These are phyloP conservation scores for Pseudoturritis turrita DNA, from an alignment of 345 rosid genomes.

Conservation along the genomic window DNA sequence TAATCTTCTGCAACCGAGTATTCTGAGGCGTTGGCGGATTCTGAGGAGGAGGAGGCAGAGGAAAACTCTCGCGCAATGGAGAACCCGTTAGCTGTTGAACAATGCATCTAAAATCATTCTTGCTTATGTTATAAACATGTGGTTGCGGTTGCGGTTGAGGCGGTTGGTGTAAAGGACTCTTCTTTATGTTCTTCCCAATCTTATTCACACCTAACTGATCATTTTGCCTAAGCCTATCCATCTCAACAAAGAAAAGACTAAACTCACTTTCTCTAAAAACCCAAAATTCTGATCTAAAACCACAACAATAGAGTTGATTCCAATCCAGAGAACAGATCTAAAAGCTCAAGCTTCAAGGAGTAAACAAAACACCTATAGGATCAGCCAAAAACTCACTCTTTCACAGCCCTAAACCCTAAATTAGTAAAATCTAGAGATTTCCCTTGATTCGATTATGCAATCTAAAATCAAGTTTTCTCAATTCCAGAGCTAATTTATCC, in stretches of 20 bases:
- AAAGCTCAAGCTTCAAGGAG: neutral
- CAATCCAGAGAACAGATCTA: neutral
- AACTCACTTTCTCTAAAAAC: no score
- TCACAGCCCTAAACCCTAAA: neutral
- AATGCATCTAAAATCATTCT: constrained; percentile 62
- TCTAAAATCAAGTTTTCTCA: neutral
- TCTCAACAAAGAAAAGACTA: constrained; percentile 19
- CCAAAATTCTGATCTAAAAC: neutral
- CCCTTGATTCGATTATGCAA: no score
- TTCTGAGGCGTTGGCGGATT: constrained; percentile 60
- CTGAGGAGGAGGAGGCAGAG: constrained; percentile 58
- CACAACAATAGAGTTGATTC: neutral
- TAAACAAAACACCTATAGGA: neutral
- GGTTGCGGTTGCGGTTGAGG: constrained; percentile 73
- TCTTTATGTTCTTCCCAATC: constrained; percentile 63
- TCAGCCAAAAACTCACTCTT: neutral
- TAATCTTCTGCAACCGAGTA: constrained; percentile 57
- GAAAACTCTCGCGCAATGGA: constrained; percentile 53
- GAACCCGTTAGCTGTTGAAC: constrained; percentile 77
- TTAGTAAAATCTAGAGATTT: neutral
- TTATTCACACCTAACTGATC: constrained; percentile 75
- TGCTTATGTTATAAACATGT: constrained; percentile 76
- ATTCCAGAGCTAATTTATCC: neutral
- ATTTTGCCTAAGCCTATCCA: constrained; percentile 60
- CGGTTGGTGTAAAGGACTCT: constrained; percentile 70